Percentiles rank a stretch among this genome's conserved stretches.
Conservation (phyloP, 257 asterid species). For the Solanum clarkiae region DNA sequence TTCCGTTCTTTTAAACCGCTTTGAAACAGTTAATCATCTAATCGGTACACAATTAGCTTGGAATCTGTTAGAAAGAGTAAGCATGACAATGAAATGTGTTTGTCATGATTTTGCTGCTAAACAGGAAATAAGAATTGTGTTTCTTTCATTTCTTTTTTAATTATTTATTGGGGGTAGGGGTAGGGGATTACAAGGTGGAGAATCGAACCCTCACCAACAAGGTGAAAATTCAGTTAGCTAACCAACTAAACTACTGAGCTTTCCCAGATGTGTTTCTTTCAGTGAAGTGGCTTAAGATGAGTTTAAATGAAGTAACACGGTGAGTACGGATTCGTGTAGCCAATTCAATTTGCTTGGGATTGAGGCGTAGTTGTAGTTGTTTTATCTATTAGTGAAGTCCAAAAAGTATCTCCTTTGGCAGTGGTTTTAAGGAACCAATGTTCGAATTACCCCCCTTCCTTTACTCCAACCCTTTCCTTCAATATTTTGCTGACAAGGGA, state of each 20-base stretch:
- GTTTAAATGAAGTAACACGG: background rate
- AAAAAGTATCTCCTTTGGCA: background rate
- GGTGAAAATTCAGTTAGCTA: too few relatives aligned
- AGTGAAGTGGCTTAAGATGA: background rate
- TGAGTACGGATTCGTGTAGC: background rate
- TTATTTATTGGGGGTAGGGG: too few relatives aligned
- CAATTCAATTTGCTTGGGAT: background rate
- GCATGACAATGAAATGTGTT: background rate
- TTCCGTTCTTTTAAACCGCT: background rate
- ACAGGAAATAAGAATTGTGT: background rate
- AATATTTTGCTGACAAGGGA: background rate
- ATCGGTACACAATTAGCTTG: background rate
- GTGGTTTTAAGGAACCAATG: background rate
- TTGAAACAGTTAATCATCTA: background rate
- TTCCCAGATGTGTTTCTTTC: too few relatives aligned
- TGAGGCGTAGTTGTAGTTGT: background rate
- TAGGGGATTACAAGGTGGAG: too few relatives aligned
- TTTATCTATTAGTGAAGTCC: background rate
- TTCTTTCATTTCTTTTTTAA: background rate
- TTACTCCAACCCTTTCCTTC: background rate
- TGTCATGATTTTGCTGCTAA: background rate
- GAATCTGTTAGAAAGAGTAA: background rate
- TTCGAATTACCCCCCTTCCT: background rate
- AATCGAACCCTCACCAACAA: too few relatives aligned
- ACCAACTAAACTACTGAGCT: too few relatives aligned